Conservation (phyloP, 495 filamentous ascomycete species). For the Penicillium coprophilum region DNA sequence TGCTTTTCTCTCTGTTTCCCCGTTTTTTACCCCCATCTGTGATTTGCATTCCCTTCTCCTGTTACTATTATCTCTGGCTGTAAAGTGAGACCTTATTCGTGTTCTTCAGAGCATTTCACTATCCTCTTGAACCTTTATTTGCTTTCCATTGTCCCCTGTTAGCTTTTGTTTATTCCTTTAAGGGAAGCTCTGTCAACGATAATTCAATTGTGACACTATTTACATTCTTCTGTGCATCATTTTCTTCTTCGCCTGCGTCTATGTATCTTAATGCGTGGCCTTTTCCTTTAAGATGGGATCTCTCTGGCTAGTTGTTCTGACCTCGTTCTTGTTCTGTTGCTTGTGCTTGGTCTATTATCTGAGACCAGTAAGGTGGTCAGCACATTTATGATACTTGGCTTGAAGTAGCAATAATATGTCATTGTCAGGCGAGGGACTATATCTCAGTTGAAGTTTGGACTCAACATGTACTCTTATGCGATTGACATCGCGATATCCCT, state of each 20-base stretch:
- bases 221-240: slow-evolving; percentile 6
- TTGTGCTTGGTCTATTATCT: slow-evolving; percentile 3
- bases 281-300: neutral
- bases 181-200: slow-evolving; percentile 24
- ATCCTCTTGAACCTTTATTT: slow-evolving; percentile 4
- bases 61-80: slow-evolving; percentile 45
- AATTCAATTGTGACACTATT: slow-evolving; percentile 27
- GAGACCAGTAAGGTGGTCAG: slow-evolving; percentile 7
- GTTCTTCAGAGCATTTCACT: slow-evolving; percentile 24
- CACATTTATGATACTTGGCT: neutral
- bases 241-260: neutral
- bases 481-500: neutral
- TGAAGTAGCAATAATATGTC: neutral
- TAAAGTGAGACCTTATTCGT: slow-evolving; percentile 36
- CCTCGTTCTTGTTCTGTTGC: neutral
- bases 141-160: neutral
- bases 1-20: slow-evolving; percentile 18
- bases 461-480: neutral
- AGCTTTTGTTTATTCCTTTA: slow-evolving; percentile 26
- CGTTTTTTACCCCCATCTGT: slow-evolving; percentile 13
- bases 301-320: slow-evolving; percentile 1
- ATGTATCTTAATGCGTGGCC: slow-evolving; percentile 5
- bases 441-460: neutral
- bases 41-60: slow-evolving; percentile 32
- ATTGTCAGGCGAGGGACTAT: neutral